A percentile compares a stretch with the other conserved stretches of the same genome.
Evolutionary conservation across 2,329 filamentous ascomycete species (phyloP).

Genomic region (Ophiocordyceps camponoti-floridani): DNA sequence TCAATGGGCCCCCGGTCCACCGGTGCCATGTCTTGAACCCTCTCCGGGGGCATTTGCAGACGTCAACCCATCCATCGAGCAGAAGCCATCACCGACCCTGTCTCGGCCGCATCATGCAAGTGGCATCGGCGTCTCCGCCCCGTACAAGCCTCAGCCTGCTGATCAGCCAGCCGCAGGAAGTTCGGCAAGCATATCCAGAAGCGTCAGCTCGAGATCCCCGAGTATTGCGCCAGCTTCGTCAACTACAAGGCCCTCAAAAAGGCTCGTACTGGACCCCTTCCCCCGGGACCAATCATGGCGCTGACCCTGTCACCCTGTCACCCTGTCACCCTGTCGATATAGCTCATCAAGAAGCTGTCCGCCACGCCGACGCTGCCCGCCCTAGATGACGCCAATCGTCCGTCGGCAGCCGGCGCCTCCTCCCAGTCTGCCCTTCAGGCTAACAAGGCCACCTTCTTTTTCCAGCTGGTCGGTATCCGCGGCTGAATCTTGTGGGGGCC

Average conservation of each 20-base stretch:
- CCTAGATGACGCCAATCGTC: conserved; percentile 44
- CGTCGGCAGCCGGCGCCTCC: conserved; percentile 37
- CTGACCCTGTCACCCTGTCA: background rate
- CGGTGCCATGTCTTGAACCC: background rate
- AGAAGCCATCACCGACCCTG: background rate
- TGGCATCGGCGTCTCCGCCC: background rate
- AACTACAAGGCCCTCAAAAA: conserved; percentile 99
- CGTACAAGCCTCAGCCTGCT: background rate
- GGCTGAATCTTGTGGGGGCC: too few species aligned
- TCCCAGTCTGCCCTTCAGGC: conserved; percentile 83
- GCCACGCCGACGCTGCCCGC: conserved; percentile 71
- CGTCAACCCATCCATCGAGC: background rate
- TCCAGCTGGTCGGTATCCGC: conserved; percentile 58
- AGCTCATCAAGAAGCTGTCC: conserved; percentile 98
- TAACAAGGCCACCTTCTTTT: conserved; percentile 98
- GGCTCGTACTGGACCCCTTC: conserved; percentile 30
- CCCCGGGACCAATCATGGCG: background rate
- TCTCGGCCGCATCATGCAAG: background rate
- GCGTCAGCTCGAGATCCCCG: conserved; percentile 93
- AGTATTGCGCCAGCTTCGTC: conserved; percentile 98
- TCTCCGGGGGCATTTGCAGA: too few species aligned
- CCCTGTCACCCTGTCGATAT: conserved; percentile 5
- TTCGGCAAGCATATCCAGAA: conserved; percentile 99
- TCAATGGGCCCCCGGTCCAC: background rate
- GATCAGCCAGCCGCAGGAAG: conserved; percentile 47